Conservation (phyloP, 2,329 filamentous ascomycete species). For the Talaromyces sp. region DNA sequence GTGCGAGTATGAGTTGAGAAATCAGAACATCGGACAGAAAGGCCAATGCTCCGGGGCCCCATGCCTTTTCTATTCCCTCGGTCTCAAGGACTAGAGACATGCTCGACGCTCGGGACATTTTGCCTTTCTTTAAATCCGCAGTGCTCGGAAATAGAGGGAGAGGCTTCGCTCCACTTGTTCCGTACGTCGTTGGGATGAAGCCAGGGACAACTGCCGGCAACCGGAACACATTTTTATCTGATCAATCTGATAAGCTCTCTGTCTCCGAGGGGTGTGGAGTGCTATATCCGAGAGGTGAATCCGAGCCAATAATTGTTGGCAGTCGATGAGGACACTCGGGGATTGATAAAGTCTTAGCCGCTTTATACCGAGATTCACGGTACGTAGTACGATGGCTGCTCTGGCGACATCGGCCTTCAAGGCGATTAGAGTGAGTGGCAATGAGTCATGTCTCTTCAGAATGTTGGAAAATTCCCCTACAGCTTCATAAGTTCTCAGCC, state of each 20-base stretch:
- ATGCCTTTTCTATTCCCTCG: conserved; percentile 1
- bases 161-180: not conserved
- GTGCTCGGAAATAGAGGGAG: not conserved
- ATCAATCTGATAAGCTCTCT: conserved; percentile 10
- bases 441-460: not conserved
- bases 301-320: not conserved
- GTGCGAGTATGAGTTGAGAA: not conserved
- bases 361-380: not conserved
- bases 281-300: not conserved
- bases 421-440: not conserved
- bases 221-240: conserved; percentile 1
- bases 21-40: not conserved
- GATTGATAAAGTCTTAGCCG: not conserved
- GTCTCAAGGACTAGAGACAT: not conserved
- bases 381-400: not conserved
- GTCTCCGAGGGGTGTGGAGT: not conserved
- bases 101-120: not conserved
- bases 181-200: not conserved
- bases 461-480: not conserved
- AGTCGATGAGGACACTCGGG: not conserved
- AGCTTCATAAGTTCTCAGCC: not conserved
- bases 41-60: not conserved
- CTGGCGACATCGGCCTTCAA: not conserved
- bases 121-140: not conserved
- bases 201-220: not conserved